These are phyloP conservation scores for Collybia nuda DNA, from an alignment of 768 basidiomycete species.

Conservation along the genomic window DNA sequence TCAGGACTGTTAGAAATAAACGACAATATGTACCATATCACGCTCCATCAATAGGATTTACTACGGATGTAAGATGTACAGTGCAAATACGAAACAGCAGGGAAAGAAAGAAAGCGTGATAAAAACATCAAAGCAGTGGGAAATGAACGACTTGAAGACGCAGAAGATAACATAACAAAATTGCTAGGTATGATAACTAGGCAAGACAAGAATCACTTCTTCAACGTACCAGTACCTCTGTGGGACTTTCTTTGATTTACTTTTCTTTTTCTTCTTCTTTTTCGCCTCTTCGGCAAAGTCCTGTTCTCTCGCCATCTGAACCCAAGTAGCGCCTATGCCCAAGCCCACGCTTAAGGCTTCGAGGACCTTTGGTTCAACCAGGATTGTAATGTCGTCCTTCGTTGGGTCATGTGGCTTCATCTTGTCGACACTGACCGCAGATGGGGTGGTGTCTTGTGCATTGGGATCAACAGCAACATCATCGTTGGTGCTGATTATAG, in stretches of 20 bases:
- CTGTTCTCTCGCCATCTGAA: slow-evolving; percentile 55
- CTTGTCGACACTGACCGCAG: slow-evolving; percentile 4
- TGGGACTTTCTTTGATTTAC: slow-evolving; percentile 28
- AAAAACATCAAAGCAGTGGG: too few relatives aligned
- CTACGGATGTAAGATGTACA: too few relatives aligned
- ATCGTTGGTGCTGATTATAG: slow-evolving; percentile 14
- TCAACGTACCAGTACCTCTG: slow-evolving; percentile 44
- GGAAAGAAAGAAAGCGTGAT: too few relatives aligned
- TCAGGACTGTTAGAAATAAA: too few relatives aligned
- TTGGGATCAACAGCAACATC: slow-evolving; percentile 23
- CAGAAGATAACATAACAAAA: background rate
- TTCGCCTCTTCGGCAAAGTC: slow-evolving; percentile 14
- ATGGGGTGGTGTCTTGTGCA: slow-evolving; percentile 26
- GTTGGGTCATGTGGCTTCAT: slow-evolving; percentile 46
- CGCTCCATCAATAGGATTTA: too few relatives aligned
- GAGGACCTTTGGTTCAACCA: slow-evolving; percentile 46
- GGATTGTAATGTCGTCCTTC: slow-evolving; percentile 58
- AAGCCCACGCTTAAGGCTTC: slow-evolving; percentile 49
- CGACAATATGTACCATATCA: too few relatives aligned
- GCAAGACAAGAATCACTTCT: slow-evolving; percentile 33
- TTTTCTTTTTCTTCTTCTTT: slow-evolving; percentile 33
- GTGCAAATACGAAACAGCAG: too few relatives aligned
- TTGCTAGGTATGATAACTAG: slow-evolving; percentile 35
- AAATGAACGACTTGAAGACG: too few relatives aligned
- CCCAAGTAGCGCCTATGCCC: slow-evolving; percentile 65